Base-by-base conservation (phyloP, 352 stramenopile species). In the Halophytophthora batemanensis region DNA sequence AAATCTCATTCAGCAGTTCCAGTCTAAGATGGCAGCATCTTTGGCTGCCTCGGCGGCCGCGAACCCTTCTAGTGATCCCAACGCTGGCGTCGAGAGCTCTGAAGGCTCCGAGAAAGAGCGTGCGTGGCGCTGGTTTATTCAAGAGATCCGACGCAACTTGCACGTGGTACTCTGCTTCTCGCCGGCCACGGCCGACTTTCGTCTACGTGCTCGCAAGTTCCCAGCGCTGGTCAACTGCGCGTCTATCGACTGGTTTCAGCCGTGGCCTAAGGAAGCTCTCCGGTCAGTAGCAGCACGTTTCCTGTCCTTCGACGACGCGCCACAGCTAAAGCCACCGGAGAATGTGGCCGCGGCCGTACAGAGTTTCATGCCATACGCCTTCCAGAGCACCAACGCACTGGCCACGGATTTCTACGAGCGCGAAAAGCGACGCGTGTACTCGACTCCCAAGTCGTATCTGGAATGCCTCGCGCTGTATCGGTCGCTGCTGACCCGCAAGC, bases 81-180 rank as follows among this genome's bases (percentile, higher is more conserved):
- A 37, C 36, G 40, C 13, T 29, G 31, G 23, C 40, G 47, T 38
- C 25, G 25, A 31, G n/a, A 41, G 45, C 1, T 45, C 40, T n/a
- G 64, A 70, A 56, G 61, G 60, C 2, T 47, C 38, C 6, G 96
- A 99, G 53, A 98, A 87, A 37, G 92, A 98, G 28, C 75, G 75
- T 31, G 97, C 88, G 50, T 98, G 94, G 72, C 77, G 90, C 15
- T 98, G 82, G 69, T 97, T 98, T 56, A 73, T 97, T 4, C 61
- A 81, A 11, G 75, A 96, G 60, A 96, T 97, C 41, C 82, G 91
- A 17, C 72, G 78, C 19, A 97, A 98, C 40, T 68, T 98, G 17
- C 95, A 98, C 60, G 90, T 98, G 25, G 85, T 98, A 18, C 69
- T 98, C 7, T 96, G 89, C 52, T 98, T 98, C 55, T 96, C 81